A percentile compares a stretch with the other conserved stretches of the same genome.
Evolutionary conservation across 2,329 filamentous ascomycete species (phyloP).

Genomic region (Fusarium dlaminii): DNA sequence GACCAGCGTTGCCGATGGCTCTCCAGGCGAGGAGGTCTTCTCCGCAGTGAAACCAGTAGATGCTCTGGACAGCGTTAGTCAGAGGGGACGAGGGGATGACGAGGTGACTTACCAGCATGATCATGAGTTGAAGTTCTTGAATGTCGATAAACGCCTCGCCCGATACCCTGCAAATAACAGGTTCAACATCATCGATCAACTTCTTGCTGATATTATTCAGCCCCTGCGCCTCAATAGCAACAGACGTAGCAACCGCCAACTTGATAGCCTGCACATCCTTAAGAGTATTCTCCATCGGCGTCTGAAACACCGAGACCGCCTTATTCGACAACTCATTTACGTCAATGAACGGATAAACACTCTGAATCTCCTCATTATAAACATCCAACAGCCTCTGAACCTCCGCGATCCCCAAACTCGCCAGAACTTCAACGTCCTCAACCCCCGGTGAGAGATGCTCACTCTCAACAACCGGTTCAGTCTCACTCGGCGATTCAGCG

Average conservation of each 20-base stretch:
- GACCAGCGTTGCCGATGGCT: background rate
- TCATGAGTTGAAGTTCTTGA: conserved; percentile 3
- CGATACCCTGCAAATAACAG: conserved; percentile 4
- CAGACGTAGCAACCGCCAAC: background rate
- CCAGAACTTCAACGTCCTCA: background rate
- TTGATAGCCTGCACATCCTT: conserved; percentile 11
- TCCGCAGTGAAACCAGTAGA: conserved; percentile 11
- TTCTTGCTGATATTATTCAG: conserved; percentile 4
- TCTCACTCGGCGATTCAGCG: background rate
- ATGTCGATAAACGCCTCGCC: conserved; percentile 9
- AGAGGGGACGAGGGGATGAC: too few species aligned
- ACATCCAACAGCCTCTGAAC: background rate
- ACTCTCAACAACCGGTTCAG: background rate
- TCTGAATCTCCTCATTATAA: background rate
- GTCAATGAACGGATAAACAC: conserved; percentile 3
- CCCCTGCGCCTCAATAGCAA: conserved; percentile 1
- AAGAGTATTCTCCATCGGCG: background rate
- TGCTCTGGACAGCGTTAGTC: background rate
- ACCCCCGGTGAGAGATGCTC: background rate
- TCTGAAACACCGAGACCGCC: background rate
- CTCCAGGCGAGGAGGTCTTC: conserved; percentile 14
- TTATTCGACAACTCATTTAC: background rate
- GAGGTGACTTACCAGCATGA: background rate
- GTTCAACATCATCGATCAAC: conserved; percentile 2
- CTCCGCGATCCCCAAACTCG: background rate